Percentiles rank a stretch among this genome's conserved stretches.
phyloP scores from a whole-genome alignment of 1,284 basidiomycete species.

The Clitocybe nebularis region DNA sequence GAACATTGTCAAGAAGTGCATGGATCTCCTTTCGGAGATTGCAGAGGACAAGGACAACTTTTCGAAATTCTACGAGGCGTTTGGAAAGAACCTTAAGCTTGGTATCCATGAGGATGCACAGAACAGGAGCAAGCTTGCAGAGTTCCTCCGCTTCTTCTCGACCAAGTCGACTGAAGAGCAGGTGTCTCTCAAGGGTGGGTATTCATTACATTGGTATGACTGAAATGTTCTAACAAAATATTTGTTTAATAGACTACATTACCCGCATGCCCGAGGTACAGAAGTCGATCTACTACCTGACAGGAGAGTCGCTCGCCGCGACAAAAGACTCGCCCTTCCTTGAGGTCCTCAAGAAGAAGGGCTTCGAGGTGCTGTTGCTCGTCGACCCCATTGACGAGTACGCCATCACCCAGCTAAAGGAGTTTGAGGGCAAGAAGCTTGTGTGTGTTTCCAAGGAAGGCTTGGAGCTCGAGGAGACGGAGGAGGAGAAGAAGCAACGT shows the following conservation, averaged over 20 bases:
- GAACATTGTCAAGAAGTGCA: constrained; percentile 98
- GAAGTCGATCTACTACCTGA: constrained; percentile 99
- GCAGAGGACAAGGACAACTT: constrained; percentile 99
- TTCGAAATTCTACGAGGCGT: constrained; percentile 93
- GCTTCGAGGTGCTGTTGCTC: constrained; percentile 96
- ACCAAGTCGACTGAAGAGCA: constrained; percentile 94
- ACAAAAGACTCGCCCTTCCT: constrained; percentile 97
- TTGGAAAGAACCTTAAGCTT: constrained; percentile 97
- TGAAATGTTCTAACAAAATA: constrained; percentile 3
- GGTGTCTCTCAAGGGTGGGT: constrained; percentile 88
- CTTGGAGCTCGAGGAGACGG: constrained; percentile 98
- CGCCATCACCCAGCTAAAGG: constrained; percentile 97
- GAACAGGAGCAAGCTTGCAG: constrained; percentile 99
- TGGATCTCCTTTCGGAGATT: constrained; percentile 95
- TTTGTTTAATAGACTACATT: constrained; percentile 78
- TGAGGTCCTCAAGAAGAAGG: constrained; percentile 99
- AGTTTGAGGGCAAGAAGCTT: constrained; percentile 98
- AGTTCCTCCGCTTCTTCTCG: constrained; percentile 98
- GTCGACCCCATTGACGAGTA: constrained; percentile 99
- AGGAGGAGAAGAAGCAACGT: constrained; percentile 92
- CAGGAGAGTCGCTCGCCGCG: constrained; percentile 93
- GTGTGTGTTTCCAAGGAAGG: constrained; percentile 99
- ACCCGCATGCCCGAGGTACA: constrained; percentile 99
- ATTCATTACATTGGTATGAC: background rate
- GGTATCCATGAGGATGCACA: constrained; percentile 99